phyloP scores from a whole-genome alignment of 495 filamentous ascomycete species.

The Penicillium cosmopolitanum region DNA sequence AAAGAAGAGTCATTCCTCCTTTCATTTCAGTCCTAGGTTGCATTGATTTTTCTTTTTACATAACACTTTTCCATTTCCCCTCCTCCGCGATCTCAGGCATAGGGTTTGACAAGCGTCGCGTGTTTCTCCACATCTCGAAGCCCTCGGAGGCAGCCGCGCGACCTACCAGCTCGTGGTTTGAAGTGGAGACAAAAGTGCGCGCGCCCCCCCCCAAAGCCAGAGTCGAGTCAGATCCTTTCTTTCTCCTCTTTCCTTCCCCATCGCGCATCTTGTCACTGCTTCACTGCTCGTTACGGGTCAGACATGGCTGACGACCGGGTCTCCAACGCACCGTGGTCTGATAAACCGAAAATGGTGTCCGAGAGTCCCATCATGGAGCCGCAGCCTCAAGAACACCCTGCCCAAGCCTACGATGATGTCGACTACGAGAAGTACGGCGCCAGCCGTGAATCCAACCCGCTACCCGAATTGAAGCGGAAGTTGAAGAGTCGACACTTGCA shows the following conservation, averaged over 20 bases:
- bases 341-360: slow-evolving; percentile 37
- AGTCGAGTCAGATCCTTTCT: slow-evolving; percentile 13
- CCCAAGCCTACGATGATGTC: slow-evolving; percentile 34
- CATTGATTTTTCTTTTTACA: background rate
- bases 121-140: slow-evolving; percentile 25
- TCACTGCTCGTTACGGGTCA: slow-evolving; percentile 3
- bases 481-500: slow-evolving; percentile 71
- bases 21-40: too few species aligned
- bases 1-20: background rate
- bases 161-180: background rate
- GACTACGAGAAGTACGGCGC: slow-evolving; percentile 51
- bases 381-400: slow-evolving; percentile 10
- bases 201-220: slow-evolving; percentile 1
- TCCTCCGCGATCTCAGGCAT: slow-evolving; percentile 9
- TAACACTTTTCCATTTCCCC: slow-evolving; percentile 31
- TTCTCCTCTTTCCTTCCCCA: slow-evolving; percentile 12
- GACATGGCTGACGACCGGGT: slow-evolving; percentile 33
- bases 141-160: slow-evolving; percentile 20
- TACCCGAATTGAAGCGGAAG: slow-evolving; percentile 58
- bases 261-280: slow-evolving; percentile 2
- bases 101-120: slow-evolving; percentile 19
- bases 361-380: slow-evolving; percentile 37
- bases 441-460: slow-evolving; percentile 40
- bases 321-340: slow-evolving; percentile 20
- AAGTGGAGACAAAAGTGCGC: slow-evolving; percentile 13